Conservation (phyloP, 2,329 filamentous ascomycete genomes). For the Zelopaecilomyces penicillatus region DNA sequence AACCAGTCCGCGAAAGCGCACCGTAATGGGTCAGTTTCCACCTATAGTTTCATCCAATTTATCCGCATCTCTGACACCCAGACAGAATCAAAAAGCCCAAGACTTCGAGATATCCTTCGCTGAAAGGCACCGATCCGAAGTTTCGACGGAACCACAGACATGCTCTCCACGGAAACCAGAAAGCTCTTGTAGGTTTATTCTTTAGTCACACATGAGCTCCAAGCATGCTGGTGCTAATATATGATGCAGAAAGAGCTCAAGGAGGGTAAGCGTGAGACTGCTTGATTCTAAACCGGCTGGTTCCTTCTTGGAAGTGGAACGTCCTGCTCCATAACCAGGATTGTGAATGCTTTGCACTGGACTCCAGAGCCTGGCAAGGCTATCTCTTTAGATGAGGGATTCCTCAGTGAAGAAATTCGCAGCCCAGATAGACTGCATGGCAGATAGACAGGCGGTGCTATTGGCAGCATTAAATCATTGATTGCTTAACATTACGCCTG, state of each 20-base stretch:
- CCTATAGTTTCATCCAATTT: neutral
- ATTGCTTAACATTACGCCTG: too few species aligned
- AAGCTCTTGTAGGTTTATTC: constrained; percentile 75
- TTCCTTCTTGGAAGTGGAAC: too few species aligned
- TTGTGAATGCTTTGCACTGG: too few species aligned
- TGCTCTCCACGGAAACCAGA: constrained; percentile 97
- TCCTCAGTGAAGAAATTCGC: too few species aligned
- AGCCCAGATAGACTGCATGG: too few species aligned
- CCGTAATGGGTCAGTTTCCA: constrained; percentile 83
- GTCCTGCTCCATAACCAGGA: too few species aligned
- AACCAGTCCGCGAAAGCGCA: constrained; percentile 98
- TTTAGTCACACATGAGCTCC: too few species aligned
- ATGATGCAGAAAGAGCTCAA: constrained; percentile 80
- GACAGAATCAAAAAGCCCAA: constrained; percentile 99
- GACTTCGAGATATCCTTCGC: constrained; percentile 96
- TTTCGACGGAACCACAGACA: constrained; percentile 99
- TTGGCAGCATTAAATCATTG: too few species aligned
- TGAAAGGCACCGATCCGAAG: constrained; percentile 98
- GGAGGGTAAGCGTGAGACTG: constrained; percentile 88
- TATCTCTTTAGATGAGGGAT: too few species aligned
- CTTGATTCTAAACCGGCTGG: constrained; percentile 40
- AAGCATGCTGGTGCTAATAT: constrained; percentile 23
- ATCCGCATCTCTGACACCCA: constrained; percentile 12
- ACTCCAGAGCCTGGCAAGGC: too few species aligned
- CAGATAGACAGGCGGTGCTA: too few species aligned